These are phyloP conservation scores for Fraxinus velutina DNA, from an alignment of 305 asterid genomes.

Conservation along the genomic window DNA sequence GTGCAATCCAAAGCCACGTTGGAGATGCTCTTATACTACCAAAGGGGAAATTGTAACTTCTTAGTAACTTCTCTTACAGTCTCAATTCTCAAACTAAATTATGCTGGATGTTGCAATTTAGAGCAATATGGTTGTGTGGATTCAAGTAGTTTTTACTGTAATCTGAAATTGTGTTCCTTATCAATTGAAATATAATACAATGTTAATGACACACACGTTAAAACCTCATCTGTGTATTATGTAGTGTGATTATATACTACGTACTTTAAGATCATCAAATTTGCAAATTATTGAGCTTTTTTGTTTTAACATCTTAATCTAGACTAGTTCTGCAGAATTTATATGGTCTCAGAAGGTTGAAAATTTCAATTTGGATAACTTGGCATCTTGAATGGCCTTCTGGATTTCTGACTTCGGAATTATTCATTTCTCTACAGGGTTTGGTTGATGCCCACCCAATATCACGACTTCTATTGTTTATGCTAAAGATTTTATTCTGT, in stretches of 20 bases:
- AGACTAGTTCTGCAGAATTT: neutral
- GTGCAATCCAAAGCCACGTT: neutral
- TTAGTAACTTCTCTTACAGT: neutral
- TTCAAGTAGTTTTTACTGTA: neutral
- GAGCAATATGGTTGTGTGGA: neutral
- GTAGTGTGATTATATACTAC: neutral
- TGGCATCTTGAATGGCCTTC: neutral
- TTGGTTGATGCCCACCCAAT: constrained; percentile 42
- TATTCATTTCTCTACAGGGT: constrained; percentile 45
- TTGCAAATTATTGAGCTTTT: neutral
- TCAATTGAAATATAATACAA: neutral
- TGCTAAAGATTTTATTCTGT: constrained; percentile 20
- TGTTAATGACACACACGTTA: neutral
- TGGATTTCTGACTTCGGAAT: constrained; percentile 23
- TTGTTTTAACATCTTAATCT: neutral
- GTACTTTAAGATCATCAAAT: neutral
- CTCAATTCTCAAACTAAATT: neutral
- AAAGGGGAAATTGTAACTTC: neutral
- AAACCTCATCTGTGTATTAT: neutral
- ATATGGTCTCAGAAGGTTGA: neutral
- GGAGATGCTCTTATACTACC: neutral
- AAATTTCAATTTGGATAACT: neutral
- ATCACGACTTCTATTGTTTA: constrained; percentile 19
- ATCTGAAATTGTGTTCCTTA: neutral
- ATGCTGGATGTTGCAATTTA: neutral